Percentiles rank a stretch among this genome's conserved stretches.
These are phyloP conservation scores for Xylariaceae sp. DNA, from an alignment of 2,329 filamentous ascomycete genomes.

Conservation along the genomic window DNA sequence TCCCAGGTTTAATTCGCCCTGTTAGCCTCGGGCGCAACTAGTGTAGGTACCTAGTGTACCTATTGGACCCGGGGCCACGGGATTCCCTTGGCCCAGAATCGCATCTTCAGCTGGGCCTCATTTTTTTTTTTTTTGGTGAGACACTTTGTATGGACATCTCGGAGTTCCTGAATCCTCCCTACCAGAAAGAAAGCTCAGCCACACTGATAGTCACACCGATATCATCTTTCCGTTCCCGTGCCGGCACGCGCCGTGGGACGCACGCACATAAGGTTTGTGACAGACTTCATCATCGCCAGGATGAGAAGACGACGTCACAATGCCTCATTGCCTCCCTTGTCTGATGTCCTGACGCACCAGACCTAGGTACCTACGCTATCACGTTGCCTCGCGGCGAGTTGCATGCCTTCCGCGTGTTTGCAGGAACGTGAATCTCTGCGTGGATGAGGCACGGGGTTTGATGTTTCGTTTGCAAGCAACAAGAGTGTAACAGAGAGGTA, in stretches of 20 bases:
- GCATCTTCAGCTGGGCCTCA: slow-evolving; percentile 10
- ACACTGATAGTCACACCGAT: slow-evolving; percentile 1
- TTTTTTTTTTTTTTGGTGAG: not conserved
- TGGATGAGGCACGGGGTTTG: not conserved
- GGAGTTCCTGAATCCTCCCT: no score
- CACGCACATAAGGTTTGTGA: not conserved
- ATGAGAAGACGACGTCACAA: not conserved
- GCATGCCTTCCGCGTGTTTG: not conserved
- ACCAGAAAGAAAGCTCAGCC: slow-evolving; percentile 13
- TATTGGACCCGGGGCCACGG: not conserved
- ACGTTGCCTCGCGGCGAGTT: not conserved
- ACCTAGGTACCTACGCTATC: not conserved
- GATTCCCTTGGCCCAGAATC: not conserved
- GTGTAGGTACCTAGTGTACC: not conserved
- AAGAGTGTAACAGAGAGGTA: not conserved
- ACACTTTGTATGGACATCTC: not conserved
- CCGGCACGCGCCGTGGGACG: not conserved
- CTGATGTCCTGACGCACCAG: not conserved
- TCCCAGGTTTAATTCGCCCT: not conserved
- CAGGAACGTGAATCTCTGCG: not conserved
- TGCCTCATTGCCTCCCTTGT: not conserved
- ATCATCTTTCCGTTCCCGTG: not conserved
- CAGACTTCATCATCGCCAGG: not conserved
- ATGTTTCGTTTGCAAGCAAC: not conserved
- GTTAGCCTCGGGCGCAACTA: not conserved